Base-by-base conservation (phyloP, 1,284 basidiomycete species). In the Prillingera fragicola region DNA sequence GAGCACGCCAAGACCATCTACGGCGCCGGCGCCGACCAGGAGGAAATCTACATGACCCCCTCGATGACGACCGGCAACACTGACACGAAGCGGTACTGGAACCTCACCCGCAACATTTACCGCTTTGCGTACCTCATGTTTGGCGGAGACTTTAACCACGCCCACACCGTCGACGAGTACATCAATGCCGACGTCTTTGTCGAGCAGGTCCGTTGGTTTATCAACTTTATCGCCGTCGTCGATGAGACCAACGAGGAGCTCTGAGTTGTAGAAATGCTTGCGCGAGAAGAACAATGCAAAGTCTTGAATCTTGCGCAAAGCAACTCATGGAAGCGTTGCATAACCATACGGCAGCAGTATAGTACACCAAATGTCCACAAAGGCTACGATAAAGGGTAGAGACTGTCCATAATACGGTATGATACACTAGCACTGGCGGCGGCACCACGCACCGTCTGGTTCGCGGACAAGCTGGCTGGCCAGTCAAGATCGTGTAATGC, bases 41-140 rank as follows among this genome's bases (percentile, higher is more conserved):
- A 58, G 36, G 52, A 53, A 9, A 37, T 69, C 36, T 38, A 58
- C 23, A 60, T 67, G 48, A 60, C 61, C 5, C 65, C 66, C 8
- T 49, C 55, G 17, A 51, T 60, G 40, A 57, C 57, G 26, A 65
- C 61, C 13, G 61, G 61, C 32, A 69, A 69, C 48, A 69, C 66
- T 38, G 66, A 69, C 43, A 69, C 67, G 4, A 65, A 63, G 53
- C 55, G 57, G 38, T 65, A 65, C 57, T 69, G 67, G 67, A 57
- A 56, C 42, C 53, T 69, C 34, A 67, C 67, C 22, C 39, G 43
- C 8, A 67, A 67, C 52, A 67, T 69, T 34, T 67, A 66, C 51
- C 59, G 65, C 25, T 68, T 64, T 33, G 64, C 57, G 2, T 66
- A 65, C 41, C 41, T 52, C 8, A 27, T 37, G 19, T 33, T 35